Evolutionary conservation across 768 basidiomycete species (phyloP).

Genomic region (Krasilnikovozyma curviuscula): DNA sequence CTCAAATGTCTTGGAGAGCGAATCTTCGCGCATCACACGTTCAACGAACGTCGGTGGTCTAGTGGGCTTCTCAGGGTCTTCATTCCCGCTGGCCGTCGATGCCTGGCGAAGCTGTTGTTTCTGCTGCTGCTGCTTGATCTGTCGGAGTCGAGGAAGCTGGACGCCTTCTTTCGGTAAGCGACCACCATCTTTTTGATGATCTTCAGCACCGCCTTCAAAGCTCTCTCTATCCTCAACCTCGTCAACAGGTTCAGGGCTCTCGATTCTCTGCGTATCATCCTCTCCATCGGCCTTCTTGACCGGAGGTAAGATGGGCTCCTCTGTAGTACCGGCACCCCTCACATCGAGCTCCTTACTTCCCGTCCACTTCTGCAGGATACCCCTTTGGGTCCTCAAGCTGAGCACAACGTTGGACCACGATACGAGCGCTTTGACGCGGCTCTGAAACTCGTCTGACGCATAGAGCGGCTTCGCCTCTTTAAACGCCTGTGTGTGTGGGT

Average conservation of each 20-base stretch:
- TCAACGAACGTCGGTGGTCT: conserved; percentile 59
- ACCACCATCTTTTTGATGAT: no score
- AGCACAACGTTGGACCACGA: conserved; percentile 79
- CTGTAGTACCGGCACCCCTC: conserved; percentile 51
- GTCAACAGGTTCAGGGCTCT: conserved; percentile 11
- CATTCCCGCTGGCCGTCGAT: no score
- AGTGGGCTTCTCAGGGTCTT: no score
- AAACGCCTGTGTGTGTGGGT: conserved; percentile 65
- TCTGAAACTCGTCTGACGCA: conserved; percentile 44
- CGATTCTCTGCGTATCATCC: no score
- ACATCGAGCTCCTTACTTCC: conserved; percentile 81
- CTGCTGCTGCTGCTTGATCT: no score
- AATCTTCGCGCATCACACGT: conserved; percentile 82
- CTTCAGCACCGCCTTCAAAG: no score
- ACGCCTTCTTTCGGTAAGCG: no score
- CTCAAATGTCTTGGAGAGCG: conserved; percentile 85
- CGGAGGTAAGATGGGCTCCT: no score
- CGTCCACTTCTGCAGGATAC: conserved; percentile 74
- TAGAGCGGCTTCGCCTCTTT: conserved; percentile 57
- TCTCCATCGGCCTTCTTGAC: conserved; percentile 11
- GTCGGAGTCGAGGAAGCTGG: no score
- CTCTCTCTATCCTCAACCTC: no score
- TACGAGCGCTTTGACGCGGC: conserved; percentile 71
- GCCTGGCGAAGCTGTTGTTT: no score
- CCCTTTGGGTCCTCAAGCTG: conserved; percentile 64